These are phyloP conservation scores for Sclerotinia borealis DNA, from an alignment of 2,329 filamentous ascomycete genomes.

Conservation along the genomic window DNA sequence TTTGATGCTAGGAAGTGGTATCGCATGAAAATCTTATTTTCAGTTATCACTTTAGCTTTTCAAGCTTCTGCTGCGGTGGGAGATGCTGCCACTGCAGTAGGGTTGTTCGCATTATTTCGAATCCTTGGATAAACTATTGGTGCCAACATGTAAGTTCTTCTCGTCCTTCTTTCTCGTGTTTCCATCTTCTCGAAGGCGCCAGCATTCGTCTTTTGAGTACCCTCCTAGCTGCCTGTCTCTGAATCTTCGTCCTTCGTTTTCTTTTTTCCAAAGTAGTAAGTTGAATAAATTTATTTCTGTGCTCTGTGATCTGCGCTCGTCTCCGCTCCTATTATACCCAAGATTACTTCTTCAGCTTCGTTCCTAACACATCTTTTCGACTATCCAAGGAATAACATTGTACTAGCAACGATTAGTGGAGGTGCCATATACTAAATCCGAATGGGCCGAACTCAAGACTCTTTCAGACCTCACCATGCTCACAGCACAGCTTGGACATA, in stretches of 20 bases:
- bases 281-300: background rate
- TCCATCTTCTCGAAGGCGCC: background rate
- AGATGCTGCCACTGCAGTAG: conserved; percentile 53
- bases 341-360: background rate
- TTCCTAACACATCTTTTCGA: background rate
- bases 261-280: no score
- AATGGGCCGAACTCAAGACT: background rate
- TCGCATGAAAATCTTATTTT: conserved; percentile 50
- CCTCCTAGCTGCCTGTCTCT: no score
- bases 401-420: background rate
- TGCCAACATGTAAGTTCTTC: conserved; percentile 35
- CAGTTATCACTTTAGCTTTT: conserved; percentile 53
- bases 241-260: background rate
- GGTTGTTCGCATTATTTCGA: conserved; percentile 61
- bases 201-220: no score
- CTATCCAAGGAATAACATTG: background rate
- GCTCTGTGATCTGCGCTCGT: background rate
- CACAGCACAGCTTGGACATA: background rate
- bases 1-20: conserved; percentile 53
- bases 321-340: background rate
- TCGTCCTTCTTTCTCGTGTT: background rate
- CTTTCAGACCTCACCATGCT: background rate
- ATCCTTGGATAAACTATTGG: conserved; percentile 43
- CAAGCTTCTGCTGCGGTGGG: conserved; percentile 52
- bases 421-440: background rate